Conservation (phyloP, 78 protist genomes). For the Polysphondylium violaceum region DNA sequence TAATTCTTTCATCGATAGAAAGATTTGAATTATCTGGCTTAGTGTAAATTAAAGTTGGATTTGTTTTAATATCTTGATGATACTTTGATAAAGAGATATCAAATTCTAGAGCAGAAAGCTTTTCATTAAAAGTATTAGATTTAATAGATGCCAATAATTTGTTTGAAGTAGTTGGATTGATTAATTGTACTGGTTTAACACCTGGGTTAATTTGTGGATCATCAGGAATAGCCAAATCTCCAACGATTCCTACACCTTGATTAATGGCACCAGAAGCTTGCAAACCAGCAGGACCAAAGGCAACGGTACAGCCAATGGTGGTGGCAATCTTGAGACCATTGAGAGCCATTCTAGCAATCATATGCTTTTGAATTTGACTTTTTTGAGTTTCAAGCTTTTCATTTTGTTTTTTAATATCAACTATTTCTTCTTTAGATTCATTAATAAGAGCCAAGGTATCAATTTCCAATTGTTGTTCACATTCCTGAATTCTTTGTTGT, state of each 20-base stretch:
- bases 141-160: not conserved
- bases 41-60: not conserved
- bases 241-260: not conserved
- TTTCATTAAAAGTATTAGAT: not conserved
- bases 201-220: not conserved
- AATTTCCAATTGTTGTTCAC: not conserved
- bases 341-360: not conserved
- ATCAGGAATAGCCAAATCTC: not conserved
- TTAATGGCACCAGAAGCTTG: not conserved
- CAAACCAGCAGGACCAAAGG: not conserved
- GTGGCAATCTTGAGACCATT: not conserved
- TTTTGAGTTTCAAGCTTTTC: not conserved
- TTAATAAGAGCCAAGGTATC: not conserved
- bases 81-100: not conserved
- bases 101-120: not conserved
- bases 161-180: not conserved
- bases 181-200: not conserved
- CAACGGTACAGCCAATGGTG: not conserved
- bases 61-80: not conserved
- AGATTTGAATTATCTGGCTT: not conserved
- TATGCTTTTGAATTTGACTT: not conserved
- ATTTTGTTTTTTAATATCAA: not conserved
- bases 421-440: not conserved
- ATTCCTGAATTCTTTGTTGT: not conserved
- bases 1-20: not conserved